These are phyloP conservation scores for Termitomyces sp. DNA, from an alignment of 768 basidiomycete species.

Conservation along the genomic window DNA sequence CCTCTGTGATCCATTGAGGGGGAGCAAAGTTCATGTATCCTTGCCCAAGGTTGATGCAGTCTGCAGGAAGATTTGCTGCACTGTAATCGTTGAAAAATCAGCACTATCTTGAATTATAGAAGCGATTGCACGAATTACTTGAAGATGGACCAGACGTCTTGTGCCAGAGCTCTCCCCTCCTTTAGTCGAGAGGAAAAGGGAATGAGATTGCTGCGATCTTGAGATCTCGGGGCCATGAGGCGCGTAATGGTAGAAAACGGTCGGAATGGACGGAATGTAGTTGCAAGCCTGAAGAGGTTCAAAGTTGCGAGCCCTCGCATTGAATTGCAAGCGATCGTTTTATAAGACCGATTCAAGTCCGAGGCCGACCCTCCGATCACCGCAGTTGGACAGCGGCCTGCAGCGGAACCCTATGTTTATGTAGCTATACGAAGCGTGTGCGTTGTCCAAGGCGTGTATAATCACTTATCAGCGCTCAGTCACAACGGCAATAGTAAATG, in stretches of 20 bases:
- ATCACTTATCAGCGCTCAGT: too few relatives aligned
- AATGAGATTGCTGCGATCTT: conserved; percentile 51
- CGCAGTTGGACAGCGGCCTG: not conserved
- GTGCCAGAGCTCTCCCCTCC: conserved; percentile 73
- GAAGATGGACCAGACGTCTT: conserved; percentile 92
- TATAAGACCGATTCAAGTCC: conserved; percentile 13
- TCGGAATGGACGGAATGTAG: conserved; percentile 5
- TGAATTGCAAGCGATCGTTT: not conserved
- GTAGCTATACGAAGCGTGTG: too few relatives aligned
- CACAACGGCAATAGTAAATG: not conserved
- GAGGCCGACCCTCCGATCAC: conserved; percentile 17
- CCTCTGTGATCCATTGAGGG: conserved; percentile 74
- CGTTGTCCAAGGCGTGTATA: too few relatives aligned
- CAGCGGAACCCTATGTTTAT: too few relatives aligned
- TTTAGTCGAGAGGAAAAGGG: conserved; percentile 70
- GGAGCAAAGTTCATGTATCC: conserved; percentile 94
- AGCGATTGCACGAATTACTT: conserved; percentile 48
- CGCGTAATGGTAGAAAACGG: conserved; percentile 20
- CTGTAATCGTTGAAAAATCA: conserved; percentile 38
- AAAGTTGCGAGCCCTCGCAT: not conserved
- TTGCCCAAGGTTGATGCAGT: conserved; percentile 95
- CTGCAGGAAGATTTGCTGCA: conserved; percentile 81
- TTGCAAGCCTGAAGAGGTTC: conserved; percentile 9
- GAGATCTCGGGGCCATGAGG: conserved; percentile 12
- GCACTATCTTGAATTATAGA: conserved; percentile 4